phyloP scores from a whole-genome alignment of 768 basidiomycete species.

The Rhodosporidiobolus sp. region DNA sequence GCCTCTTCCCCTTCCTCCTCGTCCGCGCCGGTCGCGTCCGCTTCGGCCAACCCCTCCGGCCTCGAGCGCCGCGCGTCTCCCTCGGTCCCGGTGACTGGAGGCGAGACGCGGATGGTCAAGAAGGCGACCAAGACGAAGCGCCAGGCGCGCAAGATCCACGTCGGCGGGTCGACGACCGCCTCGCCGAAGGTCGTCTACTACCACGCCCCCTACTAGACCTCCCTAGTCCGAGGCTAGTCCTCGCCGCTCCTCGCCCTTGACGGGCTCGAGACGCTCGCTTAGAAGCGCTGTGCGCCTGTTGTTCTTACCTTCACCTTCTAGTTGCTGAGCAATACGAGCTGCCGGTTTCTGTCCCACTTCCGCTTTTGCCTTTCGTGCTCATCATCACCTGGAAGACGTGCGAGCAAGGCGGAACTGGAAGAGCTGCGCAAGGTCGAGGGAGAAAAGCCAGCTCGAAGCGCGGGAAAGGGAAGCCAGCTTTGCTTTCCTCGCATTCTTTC shows the following conservation, averaged over 20 bases:
- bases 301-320: background rate
- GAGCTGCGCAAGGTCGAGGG: background rate
- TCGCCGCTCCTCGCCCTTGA: background rate
- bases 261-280: background rate
- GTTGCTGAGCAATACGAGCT: background rate
- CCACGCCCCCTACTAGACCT: background rate
- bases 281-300: background rate
- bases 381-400: no score
- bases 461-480: no score
- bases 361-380: background rate
- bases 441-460: background rate
- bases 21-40: background rate
- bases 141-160: background rate
- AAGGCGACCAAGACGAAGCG: background rate
- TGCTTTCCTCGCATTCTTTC: no score
- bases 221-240: background rate
- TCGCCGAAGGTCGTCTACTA: background rate
- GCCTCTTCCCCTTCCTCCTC: background rate
- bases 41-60: background rate
- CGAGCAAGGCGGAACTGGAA: background rate
- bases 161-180: background rate
- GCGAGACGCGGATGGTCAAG: background rate
- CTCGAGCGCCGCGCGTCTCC: background rate
- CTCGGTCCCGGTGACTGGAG: no score
- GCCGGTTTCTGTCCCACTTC: no score